Evolutionary conservation across 2,329 filamentous ascomycete genomes (phyloP).

Genomic region (Elsinoe ampelina): DNA sequence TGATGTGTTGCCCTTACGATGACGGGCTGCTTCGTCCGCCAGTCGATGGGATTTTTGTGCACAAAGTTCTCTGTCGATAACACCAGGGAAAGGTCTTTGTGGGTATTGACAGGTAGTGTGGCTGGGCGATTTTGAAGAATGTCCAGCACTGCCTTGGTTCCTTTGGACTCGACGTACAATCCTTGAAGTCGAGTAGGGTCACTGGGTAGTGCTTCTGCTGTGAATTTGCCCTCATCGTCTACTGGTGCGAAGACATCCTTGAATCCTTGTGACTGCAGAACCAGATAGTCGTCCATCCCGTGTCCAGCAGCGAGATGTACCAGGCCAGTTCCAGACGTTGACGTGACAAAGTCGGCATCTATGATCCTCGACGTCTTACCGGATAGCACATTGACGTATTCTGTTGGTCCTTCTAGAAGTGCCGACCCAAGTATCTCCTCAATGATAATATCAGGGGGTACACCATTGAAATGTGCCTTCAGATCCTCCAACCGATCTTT

Average conservation of each 20-base stretch:
- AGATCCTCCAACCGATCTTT: constrained; percentile 57
- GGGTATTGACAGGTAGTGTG: constrained; percentile 6
- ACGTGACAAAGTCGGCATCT: constrained; percentile 79
- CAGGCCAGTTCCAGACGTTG: constrained; percentile 85
- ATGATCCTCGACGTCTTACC: constrained; percentile 55
- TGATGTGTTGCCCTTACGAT: constrained; percentile 88
- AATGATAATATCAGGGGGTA: constrained; percentile 41
- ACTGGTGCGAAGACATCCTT: constrained; percentile 66
- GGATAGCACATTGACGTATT: constrained; percentile 64
- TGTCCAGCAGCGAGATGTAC: constrained; percentile 92
- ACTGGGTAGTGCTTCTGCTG: constrained; percentile 64
- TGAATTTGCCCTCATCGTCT: constrained; percentile 72
- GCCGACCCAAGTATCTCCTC: constrained; percentile 54
- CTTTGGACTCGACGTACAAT: constrained; percentile 60
- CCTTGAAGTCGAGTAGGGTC: constrained; percentile 60
- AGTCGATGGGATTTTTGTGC: constrained; percentile 97
- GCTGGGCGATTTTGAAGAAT: constrained; percentile 45
- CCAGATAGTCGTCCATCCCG: constrained; percentile 91
- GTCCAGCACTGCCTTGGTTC: constrained; percentile 59
- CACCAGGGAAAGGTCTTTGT: constrained; percentile 37
- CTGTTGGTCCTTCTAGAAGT: constrained; percentile 46
- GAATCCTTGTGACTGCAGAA: constrained; percentile 62
- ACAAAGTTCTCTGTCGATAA: constrained; percentile 60
- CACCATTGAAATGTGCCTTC: constrained; percentile 32
- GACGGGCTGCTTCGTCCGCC: constrained; percentile 88